These are phyloP conservation scores for Lentinula novae-zelandiae DNA, from an alignment of 1,284 basidiomycete species.

Conservation along the genomic window DNA sequence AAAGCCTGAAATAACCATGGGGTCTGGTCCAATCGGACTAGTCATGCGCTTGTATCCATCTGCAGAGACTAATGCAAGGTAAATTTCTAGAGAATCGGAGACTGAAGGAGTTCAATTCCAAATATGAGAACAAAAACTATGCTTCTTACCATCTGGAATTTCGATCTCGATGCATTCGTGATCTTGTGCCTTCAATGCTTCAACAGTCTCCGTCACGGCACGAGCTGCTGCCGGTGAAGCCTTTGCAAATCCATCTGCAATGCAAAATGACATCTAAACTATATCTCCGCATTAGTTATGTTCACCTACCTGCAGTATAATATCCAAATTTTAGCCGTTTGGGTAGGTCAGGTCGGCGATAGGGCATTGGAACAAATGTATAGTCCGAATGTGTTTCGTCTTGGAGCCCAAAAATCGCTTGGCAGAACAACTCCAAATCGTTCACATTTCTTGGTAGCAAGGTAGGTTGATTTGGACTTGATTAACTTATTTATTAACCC, in stretches of 20 bases:
- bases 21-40: slow-evolving; percentile 66
- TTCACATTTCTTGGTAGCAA: slow-evolving; percentile 9
- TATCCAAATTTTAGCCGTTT: slow-evolving; percentile 60
- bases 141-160: slow-evolving; percentile 42
- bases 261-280: slow-evolving; percentile 42
- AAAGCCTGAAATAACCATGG: slow-evolving; percentile 27
- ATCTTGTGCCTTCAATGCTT: slow-evolving; percentile 58
- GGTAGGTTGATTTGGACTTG: background rate
- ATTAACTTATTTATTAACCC: background rate
- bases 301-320: slow-evolving; percentile 35
- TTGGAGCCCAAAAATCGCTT: slow-evolving; percentile 51
- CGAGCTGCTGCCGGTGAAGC: slow-evolving; percentile 78
- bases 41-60: slow-evolving; percentile 78
- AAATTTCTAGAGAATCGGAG: slow-evolving; percentile 52
- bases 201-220: slow-evolving; percentile 75
- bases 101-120: slow-evolving; percentile 28
- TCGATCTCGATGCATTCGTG: slow-evolving; percentile 77
- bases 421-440: slow-evolving; percentile 52
- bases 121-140: background rate
- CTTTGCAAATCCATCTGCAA: slow-evolving; percentile 57
- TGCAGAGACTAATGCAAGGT: slow-evolving; percentile 66
- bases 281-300: slow-evolving; percentile 32
- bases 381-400: slow-evolving; percentile 28
- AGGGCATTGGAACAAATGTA: slow-evolving; percentile 29
- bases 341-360: background rate